Conservation (phyloP, 495 filamentous ascomycete species). For the Amorphotheca resinae region DNA sequence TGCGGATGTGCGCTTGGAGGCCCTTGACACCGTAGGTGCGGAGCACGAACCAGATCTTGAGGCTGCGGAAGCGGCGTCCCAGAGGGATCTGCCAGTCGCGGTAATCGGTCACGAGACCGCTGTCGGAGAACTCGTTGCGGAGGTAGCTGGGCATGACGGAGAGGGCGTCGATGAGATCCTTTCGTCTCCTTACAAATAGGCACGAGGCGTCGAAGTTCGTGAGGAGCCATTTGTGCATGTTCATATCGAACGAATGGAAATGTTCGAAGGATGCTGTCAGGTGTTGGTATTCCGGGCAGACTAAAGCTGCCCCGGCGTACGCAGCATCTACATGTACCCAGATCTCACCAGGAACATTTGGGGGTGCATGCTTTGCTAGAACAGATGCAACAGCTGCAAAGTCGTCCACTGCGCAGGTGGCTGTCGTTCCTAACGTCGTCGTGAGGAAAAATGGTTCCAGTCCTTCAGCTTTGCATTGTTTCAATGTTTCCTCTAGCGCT, state of each 20-base stretch:
- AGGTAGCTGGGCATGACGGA: constrained; percentile 77
- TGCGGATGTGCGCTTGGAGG: constrained; percentile 58
- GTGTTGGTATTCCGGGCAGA: constrained; percentile 69
- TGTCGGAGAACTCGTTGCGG: constrained; percentile 64
- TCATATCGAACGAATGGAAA: constrained; percentile 86
- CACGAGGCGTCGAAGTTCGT: constrained; percentile 90
- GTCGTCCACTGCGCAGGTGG: constrained; percentile 76
- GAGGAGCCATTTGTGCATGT: constrained; percentile 97
- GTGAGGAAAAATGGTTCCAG: constrained; percentile 80
- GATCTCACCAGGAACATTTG: constrained; percentile 29
- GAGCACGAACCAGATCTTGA: constrained; percentile 98
- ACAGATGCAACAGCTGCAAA: constrained; percentile 58
- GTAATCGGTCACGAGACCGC: constrained; percentile 87
- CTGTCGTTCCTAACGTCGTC: constrained; percentile 76
- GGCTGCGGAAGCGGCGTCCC: constrained; percentile 75
- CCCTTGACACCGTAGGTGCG: constrained; percentile 74
- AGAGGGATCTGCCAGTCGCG: constrained; percentile 98
- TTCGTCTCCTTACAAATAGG: constrained; percentile 63
- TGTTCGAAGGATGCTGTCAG: constrained; percentile 45
- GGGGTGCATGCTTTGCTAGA: constrained; percentile 42
- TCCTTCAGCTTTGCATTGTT: constrained; percentile 45
- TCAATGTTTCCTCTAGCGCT: constrained; percentile 45
- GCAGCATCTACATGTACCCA: constrained; percentile 98
- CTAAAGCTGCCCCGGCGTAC: constrained; percentile 76
- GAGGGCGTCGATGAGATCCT: constrained; percentile 64